Evolutionary conservation across 2,329 filamentous ascomycete species (phyloP), one percentile per base, ranked within the genome.

Genomic region (Elsinoe ampelina): DNA sequence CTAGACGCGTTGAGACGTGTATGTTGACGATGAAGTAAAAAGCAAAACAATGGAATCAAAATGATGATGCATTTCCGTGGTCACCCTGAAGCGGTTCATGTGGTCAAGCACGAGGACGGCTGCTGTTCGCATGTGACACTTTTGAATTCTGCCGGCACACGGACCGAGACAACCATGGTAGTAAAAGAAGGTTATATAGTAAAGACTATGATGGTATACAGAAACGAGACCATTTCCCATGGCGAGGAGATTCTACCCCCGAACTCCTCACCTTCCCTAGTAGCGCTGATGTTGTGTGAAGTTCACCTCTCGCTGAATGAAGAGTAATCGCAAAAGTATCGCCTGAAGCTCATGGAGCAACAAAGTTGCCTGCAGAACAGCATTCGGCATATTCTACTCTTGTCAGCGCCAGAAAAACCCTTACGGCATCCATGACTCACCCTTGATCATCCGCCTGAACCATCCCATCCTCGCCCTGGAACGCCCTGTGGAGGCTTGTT

Each of bases 51-150:
- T 30, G 3, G n/a, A 19, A 45, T 39, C 3, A n/a, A n/a, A n/a
- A n/a, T n/a, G n/a, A n/a, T n/a, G 19, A 42, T 15, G 19, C 38
- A 42, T 15, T 15, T 42, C 13, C 17, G 13, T 17, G 8, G 41
- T 26, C 41, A 43, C 41, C 41, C 41, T 43, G 43, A 5, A 8
- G 12, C 22, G 22, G 13, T 34, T 50, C 45, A 50, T 50, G 45
- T 50, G n/a, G 45, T 35, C 26, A 17, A 15, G 26, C 45, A 50
- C 12, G 22, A 35, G 45, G 45, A 50, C 45, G 34, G 34, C 45
- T 50, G 45, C 45, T 34, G 45, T 50, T 50, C 15, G 45, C 45
- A 50, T 50, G 45, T 30, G 41, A 45, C 36, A 22, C 41, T 45
- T 19, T 19, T 19, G 13, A 17, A 20, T 34, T 12, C 19, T 10